Evolutionary conservation across 257 asterid species (phyloP).

Genomic region (Ocimum tenuiflorum): DNA sequence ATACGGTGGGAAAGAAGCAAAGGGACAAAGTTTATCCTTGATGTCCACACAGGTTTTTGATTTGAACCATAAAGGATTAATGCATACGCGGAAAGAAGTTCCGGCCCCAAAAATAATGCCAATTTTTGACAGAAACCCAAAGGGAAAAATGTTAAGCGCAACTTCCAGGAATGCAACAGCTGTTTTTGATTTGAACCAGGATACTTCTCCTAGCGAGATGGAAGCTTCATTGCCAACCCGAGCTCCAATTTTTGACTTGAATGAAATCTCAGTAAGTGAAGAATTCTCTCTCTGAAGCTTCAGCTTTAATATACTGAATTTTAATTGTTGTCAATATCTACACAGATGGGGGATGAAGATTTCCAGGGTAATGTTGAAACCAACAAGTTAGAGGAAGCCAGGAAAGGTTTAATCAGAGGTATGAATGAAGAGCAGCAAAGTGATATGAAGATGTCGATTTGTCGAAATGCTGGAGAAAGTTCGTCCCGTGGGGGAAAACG

Average conservation of each 20-base stretch:
- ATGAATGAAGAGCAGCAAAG: conserved; percentile 50
- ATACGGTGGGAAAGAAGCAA: conserved; percentile 25
- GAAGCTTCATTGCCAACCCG: conserved; percentile 40
- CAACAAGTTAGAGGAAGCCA: conserved; percentile 36
- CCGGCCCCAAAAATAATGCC: no score
- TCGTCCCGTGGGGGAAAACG: conserved; percentile 63
- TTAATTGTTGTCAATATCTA: neutral
- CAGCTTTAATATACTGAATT: neutral
- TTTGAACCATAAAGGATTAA: conserved; percentile 31
- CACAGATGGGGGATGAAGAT: conserved; percentile 71
- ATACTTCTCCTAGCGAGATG: conserved; percentile 26
- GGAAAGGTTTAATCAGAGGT: conserved; percentile 34
- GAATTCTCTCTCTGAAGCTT: neutral
- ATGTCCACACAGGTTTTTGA: conserved; percentile 19
- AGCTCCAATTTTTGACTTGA: conserved; percentile 75
- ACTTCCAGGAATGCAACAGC: conserved; percentile 19
- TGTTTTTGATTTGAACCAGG: conserved; percentile 54
- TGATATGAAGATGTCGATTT: conserved; percentile 48
- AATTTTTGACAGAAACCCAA: conserved; percentile 14
- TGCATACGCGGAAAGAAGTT: conserved; percentile 25
- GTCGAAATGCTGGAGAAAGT: conserved; percentile 64
- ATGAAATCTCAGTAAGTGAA: conserved; percentile 64
- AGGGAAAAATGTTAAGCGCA: conserved; percentile 29
- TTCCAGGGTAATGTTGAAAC: conserved; percentile 30
- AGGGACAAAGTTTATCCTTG: neutral